These are phyloP conservation scores for Auriscalpium vulgare DNA, from an alignment of 768 basidiomycete species.

Conservation along the genomic window DNA sequence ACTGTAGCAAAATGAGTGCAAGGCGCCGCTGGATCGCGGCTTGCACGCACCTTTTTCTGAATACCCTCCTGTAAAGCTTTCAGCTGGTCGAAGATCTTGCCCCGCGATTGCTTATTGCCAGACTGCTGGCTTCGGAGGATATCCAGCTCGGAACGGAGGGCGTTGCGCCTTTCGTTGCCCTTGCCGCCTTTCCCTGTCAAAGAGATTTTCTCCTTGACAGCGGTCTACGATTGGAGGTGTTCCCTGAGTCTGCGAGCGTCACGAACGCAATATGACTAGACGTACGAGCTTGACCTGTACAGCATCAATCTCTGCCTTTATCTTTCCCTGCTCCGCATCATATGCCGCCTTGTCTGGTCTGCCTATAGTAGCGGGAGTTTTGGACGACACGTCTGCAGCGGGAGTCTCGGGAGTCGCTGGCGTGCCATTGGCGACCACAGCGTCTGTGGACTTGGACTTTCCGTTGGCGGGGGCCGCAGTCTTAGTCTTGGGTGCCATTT, in stretches of 20 bases:
- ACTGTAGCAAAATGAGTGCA: constrained; percentile 32
- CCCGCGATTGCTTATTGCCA: constrained; percentile 58
- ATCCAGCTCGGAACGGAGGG: constrained; percentile 78
- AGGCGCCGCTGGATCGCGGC: not conserved
- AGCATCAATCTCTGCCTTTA: constrained; percentile 79
- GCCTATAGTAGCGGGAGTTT: constrained; percentile 29
- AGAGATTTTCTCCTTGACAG: constrained; percentile 70
- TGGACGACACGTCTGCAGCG: constrained; percentile 18
- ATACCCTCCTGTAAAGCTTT: constrained; percentile 71
- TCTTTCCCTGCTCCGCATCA: constrained; percentile 75
- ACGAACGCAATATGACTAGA: constrained; percentile 14
- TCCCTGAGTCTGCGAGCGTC: not conserved
- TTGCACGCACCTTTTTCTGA: constrained; percentile 62
- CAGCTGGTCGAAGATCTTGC: constrained; percentile 71
- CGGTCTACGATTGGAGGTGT: constrained; percentile 35
- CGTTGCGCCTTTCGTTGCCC: constrained; percentile 62
- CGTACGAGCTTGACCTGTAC: constrained; percentile 76
- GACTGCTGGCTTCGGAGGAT: constrained; percentile 72
- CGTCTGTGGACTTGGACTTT: constrained; percentile 16
- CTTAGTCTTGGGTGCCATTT: constrained; percentile 50
- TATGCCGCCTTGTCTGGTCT: constrained; percentile 83
- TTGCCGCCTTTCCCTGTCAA: constrained; percentile 50
- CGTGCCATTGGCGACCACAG: constrained; percentile 22
- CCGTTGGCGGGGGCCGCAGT: constrained; percentile 31
- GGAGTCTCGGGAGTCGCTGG: constrained; percentile 39